Base-by-base conservation (phyloP, 345 rosid genomes). In the Eutrema yunnanense region DNA sequence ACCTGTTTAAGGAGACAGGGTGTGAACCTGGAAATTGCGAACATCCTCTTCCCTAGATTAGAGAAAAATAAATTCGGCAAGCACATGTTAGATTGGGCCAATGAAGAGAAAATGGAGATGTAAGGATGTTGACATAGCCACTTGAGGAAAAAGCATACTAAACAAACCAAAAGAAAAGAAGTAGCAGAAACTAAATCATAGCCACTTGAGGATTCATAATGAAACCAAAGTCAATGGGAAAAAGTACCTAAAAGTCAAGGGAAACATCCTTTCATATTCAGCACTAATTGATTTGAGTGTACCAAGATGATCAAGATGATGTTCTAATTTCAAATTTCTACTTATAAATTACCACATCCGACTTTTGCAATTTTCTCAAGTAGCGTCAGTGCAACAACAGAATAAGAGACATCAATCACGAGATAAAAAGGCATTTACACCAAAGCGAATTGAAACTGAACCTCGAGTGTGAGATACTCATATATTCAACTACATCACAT, bases 1-100 rank as follows among this genome's bases (percentile, higher is more conserved):
- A 90, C 96, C 96, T 88, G 87, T 82, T 84, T 68, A 90, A 85
- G 62, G 96, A 90, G 65, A 90, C 96, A 33, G 96, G 96, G 62
- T 90, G 96, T 16, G 96, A 90, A 47, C 96, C 96, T 2, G 96
- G 96, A 69, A 90, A 90, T 8, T 84, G 89, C 11, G 79, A 53
- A 68, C 83, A 80, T 82, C 87, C 88, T 82, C 92, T 78, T 75
- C 79, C 87, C 96, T 90, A 84, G 56, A 65, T 68, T 78, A 49
- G 73, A 75, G 36, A 73, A 67, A 72, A 72, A 12, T 27, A 14
- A 54, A 55, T 19, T 47, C 64, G 54, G 47, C 22, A 69, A 55
- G 38, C 32, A 42, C 62, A 59, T 9, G 59, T 27, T 22, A 75
- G 65, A 74, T 69, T 49, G 32, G 34, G 6, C 22, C 56, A 19